Base-by-base conservation (phyloP, 1,284 basidiomycete genomes). In the Exobasidium rhododendri region DNA sequence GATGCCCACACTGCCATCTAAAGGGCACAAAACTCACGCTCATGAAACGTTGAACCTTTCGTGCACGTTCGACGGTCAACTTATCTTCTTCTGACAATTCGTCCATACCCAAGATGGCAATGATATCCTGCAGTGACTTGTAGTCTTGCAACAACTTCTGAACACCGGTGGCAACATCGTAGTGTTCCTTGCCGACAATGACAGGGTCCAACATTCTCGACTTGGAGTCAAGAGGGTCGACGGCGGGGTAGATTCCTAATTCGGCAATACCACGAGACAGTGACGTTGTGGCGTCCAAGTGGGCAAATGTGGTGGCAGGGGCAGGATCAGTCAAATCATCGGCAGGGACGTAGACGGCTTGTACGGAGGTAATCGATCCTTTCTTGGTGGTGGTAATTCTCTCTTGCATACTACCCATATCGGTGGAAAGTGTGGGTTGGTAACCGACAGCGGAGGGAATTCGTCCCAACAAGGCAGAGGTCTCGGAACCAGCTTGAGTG, bases 261-360 rank as follows among this genome's bases (percentile, higher is more conserved):
- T 97, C 94, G 81, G 94, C 94, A 84, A 98, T 97, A 84, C 89
- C 87, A 87, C 94, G 94, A 68, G 94, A 97, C 83, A 97, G 86
- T 81, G 96, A 93, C 80, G 94, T 97, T 75, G 94, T 97, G 77
- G 94, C 94, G 82, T 98, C 94, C 90, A 98, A 91, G 83, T 97
- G 94, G 82, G 94, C 94, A 84, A 97, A 97, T 80, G 94, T 97
- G 70, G 94, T 98, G 75, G 94, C 94, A 53, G 94, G 94, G 73
- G 94, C 94, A 77, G 94, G 94, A 85, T 97, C 94, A 80, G 94
- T 98, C 91, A 98, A 92, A 86, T 97, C 94, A 84, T 97, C 94
- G 79, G 94, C 94, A 72, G 94, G 94, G 69, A 98, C 94, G 83
- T 98, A 98, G 82, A 98, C 94, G 79, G 94, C 94, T 83, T 97